Evolutionary conservation across 1,284 basidiomycete species (phyloP).

Genomic region (Schizopora paradoxa): DNA sequence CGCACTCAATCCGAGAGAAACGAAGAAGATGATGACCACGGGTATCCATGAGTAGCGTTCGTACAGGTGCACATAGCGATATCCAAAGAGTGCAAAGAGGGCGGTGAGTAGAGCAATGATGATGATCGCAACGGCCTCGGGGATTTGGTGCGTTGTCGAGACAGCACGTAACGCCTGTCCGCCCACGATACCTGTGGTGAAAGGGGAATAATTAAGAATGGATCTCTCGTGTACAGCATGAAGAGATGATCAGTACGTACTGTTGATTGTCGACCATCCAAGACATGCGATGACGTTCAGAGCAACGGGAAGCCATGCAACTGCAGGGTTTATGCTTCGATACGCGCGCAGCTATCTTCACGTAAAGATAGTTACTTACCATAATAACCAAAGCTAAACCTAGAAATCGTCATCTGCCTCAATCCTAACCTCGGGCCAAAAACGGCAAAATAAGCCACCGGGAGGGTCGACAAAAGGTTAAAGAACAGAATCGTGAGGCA

Average conservation of each 20-base stretch:
- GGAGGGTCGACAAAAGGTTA: conserved; percentile 32
- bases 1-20: conserved; percentile 28
- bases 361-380: conserved; percentile 9
- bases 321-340: conserved; percentile 7
- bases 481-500: conserved; percentile 33
- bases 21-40: conserved; percentile 29
- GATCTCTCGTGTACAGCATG: neutral
- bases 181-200: conserved; percentile 31
- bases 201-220: too few species aligned
- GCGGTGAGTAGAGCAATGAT: conserved; percentile 33
- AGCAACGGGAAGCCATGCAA: conserved; percentile 24
- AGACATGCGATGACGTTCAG: conserved; percentile 30
- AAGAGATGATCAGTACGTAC: conserved; percentile 5
- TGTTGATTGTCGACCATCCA: conserved; percentile 34
- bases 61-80: conserved; percentile 36
- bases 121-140: conserved; percentile 29
- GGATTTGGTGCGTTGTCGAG: conserved; percentile 25
- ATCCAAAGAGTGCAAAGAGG: conserved; percentile 36
- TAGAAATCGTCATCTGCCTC: conserved; percentile 33
- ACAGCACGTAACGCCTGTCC: conserved; percentile 27
- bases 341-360: neutral
- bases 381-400: conserved; percentile 30
- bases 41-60: conserved; percentile 38
- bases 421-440: conserved; percentile 33
- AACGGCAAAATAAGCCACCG: conserved; percentile 30